Evolutionary conservation across 805 yeast species (phyloP).

Genomic region (Pichia sporocuriosa): DNA sequence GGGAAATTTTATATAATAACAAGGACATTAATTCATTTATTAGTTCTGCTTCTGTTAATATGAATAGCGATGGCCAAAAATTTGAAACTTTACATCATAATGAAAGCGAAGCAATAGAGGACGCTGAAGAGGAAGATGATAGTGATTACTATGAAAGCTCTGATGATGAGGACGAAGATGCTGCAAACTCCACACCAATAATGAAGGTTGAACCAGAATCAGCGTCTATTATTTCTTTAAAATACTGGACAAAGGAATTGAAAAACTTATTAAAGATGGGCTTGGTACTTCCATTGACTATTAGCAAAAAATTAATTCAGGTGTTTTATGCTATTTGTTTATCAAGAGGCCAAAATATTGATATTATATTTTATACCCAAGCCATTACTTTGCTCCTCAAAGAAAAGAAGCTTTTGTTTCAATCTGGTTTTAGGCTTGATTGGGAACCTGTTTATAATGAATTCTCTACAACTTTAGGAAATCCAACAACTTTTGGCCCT

Average conservation of each 20-base stretch:
- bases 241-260: constrained; percentile 84
- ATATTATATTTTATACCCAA: constrained; percentile 52
- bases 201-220: constrained; percentile 59
- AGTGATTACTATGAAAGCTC: constrained; percentile 27
- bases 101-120: constrained; percentile 31
- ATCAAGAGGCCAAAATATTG: constrained; percentile 63
- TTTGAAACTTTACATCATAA: constrained; percentile 23
- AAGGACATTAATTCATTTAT: constrained; percentile 44
- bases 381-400: constrained; percentile 54
- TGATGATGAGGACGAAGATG: constrained; percentile 35
- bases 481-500: constrained; percentile 44
- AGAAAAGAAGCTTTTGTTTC: constrained; percentile 35
- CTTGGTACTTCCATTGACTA: constrained; percentile 64
- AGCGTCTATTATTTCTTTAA: constrained; percentile 66
- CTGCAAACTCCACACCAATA: constrained; percentile 37
- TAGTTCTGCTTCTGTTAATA: constrained; percentile 36
- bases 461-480: constrained; percentile 33
- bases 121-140: constrained; percentile 34
- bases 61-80: constrained; percentile 27
- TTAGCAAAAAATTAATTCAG: constrained; percentile 54
- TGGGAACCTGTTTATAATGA: constrained; percentile 42
- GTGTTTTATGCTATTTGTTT: constrained; percentile 69
- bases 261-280: constrained; percentile 72
- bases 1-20: constrained; percentile 18
- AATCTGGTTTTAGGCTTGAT: constrained; percentile 39